phyloP scores from a whole-genome alignment of 2,329 filamentous ascomycete species.

The Xylariales sp. region DNA sequence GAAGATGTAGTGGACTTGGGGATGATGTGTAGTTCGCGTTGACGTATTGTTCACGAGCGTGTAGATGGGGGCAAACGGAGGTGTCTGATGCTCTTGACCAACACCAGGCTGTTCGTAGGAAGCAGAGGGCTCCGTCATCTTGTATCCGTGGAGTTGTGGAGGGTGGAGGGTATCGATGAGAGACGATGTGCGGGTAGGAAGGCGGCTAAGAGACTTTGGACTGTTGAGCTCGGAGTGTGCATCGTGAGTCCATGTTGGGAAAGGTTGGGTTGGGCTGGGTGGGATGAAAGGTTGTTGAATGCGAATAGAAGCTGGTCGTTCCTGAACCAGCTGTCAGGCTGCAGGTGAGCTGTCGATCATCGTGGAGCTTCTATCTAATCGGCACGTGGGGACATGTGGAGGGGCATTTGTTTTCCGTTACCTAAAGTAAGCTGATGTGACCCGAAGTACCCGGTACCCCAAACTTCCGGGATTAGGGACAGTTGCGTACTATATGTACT shows the following conservation, averaged over 20 bases:
- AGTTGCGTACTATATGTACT: too few relatives aligned
- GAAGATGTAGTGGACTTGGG: slow-evolving; percentile 88
- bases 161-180: slow-evolving; percentile 2
- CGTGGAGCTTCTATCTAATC: slow-evolving; percentile 22
- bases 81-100: slow-evolving; percentile 18
- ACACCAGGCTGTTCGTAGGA: slow-evolving; percentile 14
- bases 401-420: background rate
- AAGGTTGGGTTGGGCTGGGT: background rate
- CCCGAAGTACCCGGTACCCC: too few relatives aligned
- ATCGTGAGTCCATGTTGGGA: slow-evolving; percentile 7
- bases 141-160: background rate
- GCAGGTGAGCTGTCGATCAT: background rate
- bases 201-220: slow-evolving; percentile 4
- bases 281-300: too few relatives aligned
- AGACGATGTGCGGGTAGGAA: slow-evolving; percentile 3
- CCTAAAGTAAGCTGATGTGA: too few relatives aligned
- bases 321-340: background rate
- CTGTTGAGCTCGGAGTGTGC: slow-evolving; percentile 5
- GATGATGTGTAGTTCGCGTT: slow-evolving; percentile 74
- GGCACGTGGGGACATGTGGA: slow-evolving; percentile 16
- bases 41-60: slow-evolving; percentile 73
- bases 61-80: slow-evolving; percentile 74
- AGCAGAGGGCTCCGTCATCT: slow-evolving; percentile 11
- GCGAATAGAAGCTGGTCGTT: background rate
- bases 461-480: too few relatives aligned